These are phyloP conservation scores for Lipomyces starkeyi DNA, from an alignment of 805 yeast species.

Conservation along the genomic window DNA sequence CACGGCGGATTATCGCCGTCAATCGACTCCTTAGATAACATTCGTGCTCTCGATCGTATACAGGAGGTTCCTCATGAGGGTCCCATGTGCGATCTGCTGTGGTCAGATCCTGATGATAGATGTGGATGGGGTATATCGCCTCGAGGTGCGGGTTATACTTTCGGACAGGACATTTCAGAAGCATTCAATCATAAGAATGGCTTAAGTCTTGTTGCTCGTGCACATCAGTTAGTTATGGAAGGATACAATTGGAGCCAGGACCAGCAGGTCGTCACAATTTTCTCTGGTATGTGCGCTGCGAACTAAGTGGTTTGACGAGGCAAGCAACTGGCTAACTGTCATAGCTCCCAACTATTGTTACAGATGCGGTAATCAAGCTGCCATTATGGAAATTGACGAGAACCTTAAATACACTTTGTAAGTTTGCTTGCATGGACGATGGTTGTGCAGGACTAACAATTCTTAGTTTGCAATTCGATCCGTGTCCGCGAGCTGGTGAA, in stretches of 20 bases:
- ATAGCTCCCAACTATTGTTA: constrained; percentile 97
- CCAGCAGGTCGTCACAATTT: constrained; percentile 88
- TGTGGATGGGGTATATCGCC: constrained; percentile 95
- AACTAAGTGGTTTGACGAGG: neutral
- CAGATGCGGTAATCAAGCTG: constrained; percentile 95
- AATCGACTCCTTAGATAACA: constrained; percentile 92
- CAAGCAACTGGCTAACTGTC: neutral
- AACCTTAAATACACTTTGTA: constrained; percentile 78
- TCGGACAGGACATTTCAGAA: constrained; percentile 93
- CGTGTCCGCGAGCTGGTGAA: constrained; percentile 94
- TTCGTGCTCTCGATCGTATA: constrained; percentile 84
- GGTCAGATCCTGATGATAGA: constrained; percentile 87
- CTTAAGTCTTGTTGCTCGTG: constrained; percentile 84
- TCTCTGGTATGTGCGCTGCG: constrained; percentile 56
- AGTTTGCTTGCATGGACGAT: constrained; percentile 5
- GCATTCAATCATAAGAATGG: constrained; percentile 93
- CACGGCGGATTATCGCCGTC: constrained; percentile 96
- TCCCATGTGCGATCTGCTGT: constrained; percentile 93
- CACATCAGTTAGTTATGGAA: constrained; percentile 98
- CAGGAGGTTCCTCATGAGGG: constrained; percentile 99
- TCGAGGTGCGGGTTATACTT: constrained; percentile 98
- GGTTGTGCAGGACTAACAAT: constrained; percentile 8
- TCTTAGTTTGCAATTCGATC: constrained; percentile 76
- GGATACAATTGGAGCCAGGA: constrained; percentile 92
- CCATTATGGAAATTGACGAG: constrained; percentile 82